phyloP scores from a whole-genome alignment of 2,329 filamentous ascomycete genomes.

The Geoglossum cookeanum region DNA sequence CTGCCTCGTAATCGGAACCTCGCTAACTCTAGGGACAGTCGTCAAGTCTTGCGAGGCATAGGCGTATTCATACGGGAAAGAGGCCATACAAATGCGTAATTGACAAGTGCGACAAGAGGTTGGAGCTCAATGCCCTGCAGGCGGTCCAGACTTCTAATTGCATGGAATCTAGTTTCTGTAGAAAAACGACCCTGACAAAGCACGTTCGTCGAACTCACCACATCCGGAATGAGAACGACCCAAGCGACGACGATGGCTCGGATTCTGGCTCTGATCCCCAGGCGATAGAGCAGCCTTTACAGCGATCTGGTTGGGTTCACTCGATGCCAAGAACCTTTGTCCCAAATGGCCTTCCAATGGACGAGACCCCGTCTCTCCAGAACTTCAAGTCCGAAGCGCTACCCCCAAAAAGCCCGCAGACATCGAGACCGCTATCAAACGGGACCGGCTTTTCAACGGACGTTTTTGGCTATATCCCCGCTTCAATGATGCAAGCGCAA shows the following conservation, averaged over 20 bases:
- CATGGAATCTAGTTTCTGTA: constrained; percentile 36
- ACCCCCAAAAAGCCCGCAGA: not conserved
- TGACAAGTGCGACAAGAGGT: constrained; percentile 44
- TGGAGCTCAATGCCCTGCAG: constrained; percentile 8
- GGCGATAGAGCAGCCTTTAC: not conserved
- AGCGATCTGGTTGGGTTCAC: not conserved
- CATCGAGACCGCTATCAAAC: not conserved
- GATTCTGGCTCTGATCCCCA: constrained; percentile 3
- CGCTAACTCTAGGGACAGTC: constrained; percentile 25
- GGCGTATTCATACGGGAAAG: constrained; percentile 46
- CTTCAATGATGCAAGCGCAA: constrained; percentile 1
- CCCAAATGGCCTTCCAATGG: not conserved
- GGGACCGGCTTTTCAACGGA: not conserved
- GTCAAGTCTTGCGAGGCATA: constrained; percentile 44
- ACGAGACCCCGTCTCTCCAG: not conserved
- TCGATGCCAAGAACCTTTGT: not conserved
- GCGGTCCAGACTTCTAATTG: not conserved
- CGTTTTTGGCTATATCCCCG: not conserved
- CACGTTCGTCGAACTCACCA: constrained; percentile 2
- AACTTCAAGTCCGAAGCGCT: not conserved
- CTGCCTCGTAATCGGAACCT: not conserved
- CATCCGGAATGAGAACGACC: constrained; percentile 1
- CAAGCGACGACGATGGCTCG: constrained; percentile 3
- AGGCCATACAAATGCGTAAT: constrained; percentile 45
- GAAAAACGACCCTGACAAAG: constrained; percentile 35